Conservation (phyloP, 2,329 filamentous ascomycete genomes). For the Rutstroemia sp. region DNA sequence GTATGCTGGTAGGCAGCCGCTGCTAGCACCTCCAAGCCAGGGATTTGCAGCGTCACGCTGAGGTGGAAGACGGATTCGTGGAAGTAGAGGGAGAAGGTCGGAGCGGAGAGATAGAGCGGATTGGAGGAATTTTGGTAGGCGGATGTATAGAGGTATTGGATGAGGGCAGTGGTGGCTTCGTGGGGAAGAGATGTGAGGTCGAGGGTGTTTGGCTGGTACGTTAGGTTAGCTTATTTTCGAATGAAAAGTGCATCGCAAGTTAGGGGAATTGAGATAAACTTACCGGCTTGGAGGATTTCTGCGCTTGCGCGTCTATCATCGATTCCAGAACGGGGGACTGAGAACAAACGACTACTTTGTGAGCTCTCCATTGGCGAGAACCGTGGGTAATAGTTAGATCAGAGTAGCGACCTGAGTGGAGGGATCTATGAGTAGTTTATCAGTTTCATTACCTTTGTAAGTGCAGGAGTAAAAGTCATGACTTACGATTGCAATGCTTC, state of each 20-base stretch:
- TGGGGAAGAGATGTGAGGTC: slow-evolving; percentile 12
- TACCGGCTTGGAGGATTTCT: neutral
- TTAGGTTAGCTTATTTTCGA: neutral
- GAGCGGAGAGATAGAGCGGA: neutral
- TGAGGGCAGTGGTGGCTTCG: slow-evolving; percentile 6
- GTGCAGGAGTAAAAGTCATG: neutral
- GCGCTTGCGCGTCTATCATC: slow-evolving; percentile 8
- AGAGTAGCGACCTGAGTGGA: slow-evolving; percentile 20
- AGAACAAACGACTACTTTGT: slow-evolving; percentile 21
- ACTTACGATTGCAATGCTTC: slow-evolving; percentile 3
- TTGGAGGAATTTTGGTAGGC: slow-evolving; percentile 12
- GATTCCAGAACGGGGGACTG: slow-evolving; percentile 20
- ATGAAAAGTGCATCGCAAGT: neutral
- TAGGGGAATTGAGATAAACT: neutral
- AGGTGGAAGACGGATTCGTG: slow-evolving; percentile 18
- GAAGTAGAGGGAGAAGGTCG: slow-evolving; percentile 3
- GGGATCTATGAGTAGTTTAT: slow-evolving; percentile 10
- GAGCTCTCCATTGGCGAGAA: slow-evolving; percentile 17
- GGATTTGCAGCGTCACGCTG: slow-evolving; percentile 11
- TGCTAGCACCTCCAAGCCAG: slow-evolving; percentile 9
- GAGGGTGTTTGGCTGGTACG: slow-evolving; percentile 5
- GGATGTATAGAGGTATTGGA: slow-evolving; percentile 22
- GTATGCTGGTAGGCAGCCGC: slow-evolving; percentile 10
- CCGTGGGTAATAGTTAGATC: slow-evolving; percentile 20
- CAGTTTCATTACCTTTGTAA: neutral